These are phyloP conservation scores for Starmerella cellae DNA, from an alignment of 805 yeast species.

Conservation along the genomic window DNA sequence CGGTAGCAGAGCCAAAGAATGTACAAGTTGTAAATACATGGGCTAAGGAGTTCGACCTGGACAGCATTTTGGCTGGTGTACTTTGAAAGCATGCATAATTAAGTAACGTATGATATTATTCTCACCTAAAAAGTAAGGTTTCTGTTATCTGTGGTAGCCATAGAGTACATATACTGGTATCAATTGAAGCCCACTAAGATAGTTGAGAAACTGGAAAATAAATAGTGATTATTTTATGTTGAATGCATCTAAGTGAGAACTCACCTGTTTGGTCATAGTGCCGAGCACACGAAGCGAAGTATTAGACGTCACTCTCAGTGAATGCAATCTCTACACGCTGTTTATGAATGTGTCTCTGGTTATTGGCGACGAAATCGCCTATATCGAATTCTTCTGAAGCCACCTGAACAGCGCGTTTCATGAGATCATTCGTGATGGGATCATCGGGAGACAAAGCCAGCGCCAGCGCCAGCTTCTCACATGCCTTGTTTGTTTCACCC, in stretches of 20 bases:
- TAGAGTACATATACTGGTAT: too few species aligned
- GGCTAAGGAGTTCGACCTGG: slow-evolving; percentile 90
- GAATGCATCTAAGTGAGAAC: too few species aligned
- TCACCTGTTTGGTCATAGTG: neutral
- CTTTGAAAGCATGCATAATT: slow-evolving; percentile 3
- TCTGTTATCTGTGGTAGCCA: too few species aligned
- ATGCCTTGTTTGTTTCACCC: slow-evolving; percentile 51
- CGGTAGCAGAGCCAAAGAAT: slow-evolving; percentile 37
- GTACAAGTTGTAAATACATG: slow-evolving; percentile 76
- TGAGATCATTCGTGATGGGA: slow-evolving; percentile 68
- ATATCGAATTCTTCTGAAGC: slow-evolving; percentile 6
- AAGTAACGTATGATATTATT: too few species aligned
- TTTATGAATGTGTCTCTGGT: slow-evolving; percentile 2
- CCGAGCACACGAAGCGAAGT: too few species aligned
- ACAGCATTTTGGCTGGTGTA: slow-evolving; percentile 45
- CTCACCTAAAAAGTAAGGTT: too few species aligned
- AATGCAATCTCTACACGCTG: slow-evolving; percentile 3
- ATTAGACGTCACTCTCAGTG: too few species aligned
- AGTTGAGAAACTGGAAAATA: too few species aligned
- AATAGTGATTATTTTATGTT: neutral
- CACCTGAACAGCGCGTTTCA: slow-evolving; percentile 46
- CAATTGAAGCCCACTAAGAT: too few species aligned
- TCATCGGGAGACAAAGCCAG: slow-evolving; percentile 67
- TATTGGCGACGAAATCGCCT: slow-evolving; percentile 1
- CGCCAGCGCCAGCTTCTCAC: slow-evolving; percentile 67